Conservation (phyloP, 305 asterid species). For the Plantago lanceolata region DNA sequence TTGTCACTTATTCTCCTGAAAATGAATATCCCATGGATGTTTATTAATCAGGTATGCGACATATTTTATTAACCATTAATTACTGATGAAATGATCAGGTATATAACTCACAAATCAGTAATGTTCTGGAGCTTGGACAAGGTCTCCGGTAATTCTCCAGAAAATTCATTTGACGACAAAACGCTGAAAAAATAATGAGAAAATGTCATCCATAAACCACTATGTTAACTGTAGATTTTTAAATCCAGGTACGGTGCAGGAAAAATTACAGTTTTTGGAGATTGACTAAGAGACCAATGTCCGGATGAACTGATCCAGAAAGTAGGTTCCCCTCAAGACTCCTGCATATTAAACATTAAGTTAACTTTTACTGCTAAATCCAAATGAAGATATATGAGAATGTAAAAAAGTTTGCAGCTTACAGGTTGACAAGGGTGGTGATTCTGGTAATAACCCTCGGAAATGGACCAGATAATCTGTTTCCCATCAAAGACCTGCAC, state of each 20-base stretch:
- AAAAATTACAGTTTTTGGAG: conserved; percentile 59
- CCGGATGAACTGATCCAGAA: conserved; percentile 67
- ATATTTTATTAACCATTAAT: too few relatives aligned
- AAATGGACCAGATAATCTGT: conserved; percentile 79
- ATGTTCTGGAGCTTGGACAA: conserved; percentile 64
- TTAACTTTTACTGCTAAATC: conserved; percentile 7
- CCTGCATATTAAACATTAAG: conserved; percentile 37
- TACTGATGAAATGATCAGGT: conserved; percentile 6
- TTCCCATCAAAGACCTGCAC: conserved; percentile 92
- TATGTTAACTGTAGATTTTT: conserved; percentile 3
- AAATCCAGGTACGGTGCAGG: conserved; percentile 15
- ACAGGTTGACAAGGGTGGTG: conserved; percentile 65
- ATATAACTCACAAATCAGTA: conserved; percentile 62
- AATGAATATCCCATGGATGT: not conserved
- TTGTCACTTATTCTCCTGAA: conserved; percentile 82
- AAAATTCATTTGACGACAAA: conserved; percentile 72
- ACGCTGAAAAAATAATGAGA: conserved; percentile 38
- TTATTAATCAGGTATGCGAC: too few relatives aligned
- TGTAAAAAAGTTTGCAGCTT: conserved; percentile 26
- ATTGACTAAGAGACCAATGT: conserved; percentile 59
- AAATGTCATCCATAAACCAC: conserved; percentile 15
- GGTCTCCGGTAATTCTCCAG: conserved; percentile 58
- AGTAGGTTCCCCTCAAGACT: conserved; percentile 80
- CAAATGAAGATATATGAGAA: not conserved
- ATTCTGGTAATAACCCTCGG: conserved; percentile 62